These are phyloP conservation scores for Dendrobium catenatum DNA, from an alignment of 106 monocot genomes.

Conservation along the genomic window DNA sequence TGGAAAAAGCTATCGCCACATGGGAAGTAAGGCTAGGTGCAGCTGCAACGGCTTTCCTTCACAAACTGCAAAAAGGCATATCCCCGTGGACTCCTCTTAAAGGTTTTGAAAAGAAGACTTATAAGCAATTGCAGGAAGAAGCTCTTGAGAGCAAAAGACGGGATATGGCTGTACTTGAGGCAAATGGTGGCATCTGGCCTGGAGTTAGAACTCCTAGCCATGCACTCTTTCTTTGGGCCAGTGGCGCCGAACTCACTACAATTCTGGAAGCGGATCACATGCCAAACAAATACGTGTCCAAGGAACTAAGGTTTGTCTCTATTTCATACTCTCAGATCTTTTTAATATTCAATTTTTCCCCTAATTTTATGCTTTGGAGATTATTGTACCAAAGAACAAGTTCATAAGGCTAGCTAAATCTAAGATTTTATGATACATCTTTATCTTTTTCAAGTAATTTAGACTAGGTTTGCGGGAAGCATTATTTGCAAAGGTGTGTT, in stretches of 20 bases:
- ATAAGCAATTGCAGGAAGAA: slow-evolving; percentile 75
- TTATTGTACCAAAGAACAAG: neutral
- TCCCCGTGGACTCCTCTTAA: slow-evolving; percentile 70
- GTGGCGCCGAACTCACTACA: slow-evolving; percentile 75
- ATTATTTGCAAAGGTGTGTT: neutral
- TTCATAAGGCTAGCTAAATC: neutral
- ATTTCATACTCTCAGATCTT: neutral
- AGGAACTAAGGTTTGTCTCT: slow-evolving; percentile 51
- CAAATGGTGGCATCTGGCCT: slow-evolving; percentile 82
- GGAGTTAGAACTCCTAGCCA: slow-evolving; percentile 81
- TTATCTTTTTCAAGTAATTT: neutral
- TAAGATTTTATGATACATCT: neutral
- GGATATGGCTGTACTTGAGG: slow-evolving; percentile 83
- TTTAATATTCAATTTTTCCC: neutral
- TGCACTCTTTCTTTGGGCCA: slow-evolving; percentile 88
- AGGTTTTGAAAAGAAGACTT: slow-evolving; percentile 75
- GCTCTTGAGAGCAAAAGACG: slow-evolving; percentile 83
- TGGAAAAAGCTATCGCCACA: slow-evolving; percentile 81
- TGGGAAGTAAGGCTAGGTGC: slow-evolving; percentile 93
- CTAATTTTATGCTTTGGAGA: neutral
- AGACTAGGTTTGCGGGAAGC: neutral
- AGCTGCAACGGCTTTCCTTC: slow-evolving; percentile 67
- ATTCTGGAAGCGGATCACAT: slow-evolving; percentile 72
- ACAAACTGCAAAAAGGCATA: slow-evolving; percentile 77
- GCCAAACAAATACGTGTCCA: slow-evolving; percentile 84